Base-by-base conservation (phyloP, 306 rosid genomes). In the Amphicarpaea edgeworthii region DNA sequence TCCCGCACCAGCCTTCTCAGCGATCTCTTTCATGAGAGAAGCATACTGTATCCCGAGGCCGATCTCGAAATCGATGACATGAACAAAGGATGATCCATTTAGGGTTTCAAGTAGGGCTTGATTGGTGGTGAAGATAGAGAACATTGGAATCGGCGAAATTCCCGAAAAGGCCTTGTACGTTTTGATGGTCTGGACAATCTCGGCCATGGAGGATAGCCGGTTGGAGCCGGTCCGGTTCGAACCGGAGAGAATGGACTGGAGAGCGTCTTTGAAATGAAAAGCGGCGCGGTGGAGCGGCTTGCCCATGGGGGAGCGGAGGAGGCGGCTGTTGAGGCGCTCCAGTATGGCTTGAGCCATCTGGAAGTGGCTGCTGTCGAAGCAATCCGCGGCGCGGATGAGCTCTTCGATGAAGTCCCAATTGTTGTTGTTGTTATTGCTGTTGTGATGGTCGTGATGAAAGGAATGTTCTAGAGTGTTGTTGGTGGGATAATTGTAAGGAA, bases 1-100 rank as follows among this genome's bases (percentile, higher is more conserved):
- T 7, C 41, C 54, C 0, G 24, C 0, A 3, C 37, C 81, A 1
- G 86, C 80, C 23, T 85, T 94, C 43, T 91, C 97, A 0, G 94
- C 83, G 0, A 91, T 87, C 79, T 91, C 98, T 15, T 87, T 94
- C 96, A 94, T 88, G 8, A 94, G 83, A 8, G 97, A 91, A 8
- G 98, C 95, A 75, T 94, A 90, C 21, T 94, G 97, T 12, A 92
- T 89, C 0, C 97, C 97, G 30, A 94, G 80, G 0, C 96, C 97
- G 68, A 94, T 94, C 26, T 94, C 97, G 59, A 94, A 94, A 57
- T 94, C 97, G 12, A 94, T 37, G 20, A 91, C 80, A 73, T 94
- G 98, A 62, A 94, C 79, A 58, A 86, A 85, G 1, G 77, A 55
- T 0, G 90, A 82, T 2, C 86, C 88, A 11, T 70, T 77, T 11